Conservation (phyloP, 805 yeast genomes). For the Ogataea trehaloabstinens region DNA sequence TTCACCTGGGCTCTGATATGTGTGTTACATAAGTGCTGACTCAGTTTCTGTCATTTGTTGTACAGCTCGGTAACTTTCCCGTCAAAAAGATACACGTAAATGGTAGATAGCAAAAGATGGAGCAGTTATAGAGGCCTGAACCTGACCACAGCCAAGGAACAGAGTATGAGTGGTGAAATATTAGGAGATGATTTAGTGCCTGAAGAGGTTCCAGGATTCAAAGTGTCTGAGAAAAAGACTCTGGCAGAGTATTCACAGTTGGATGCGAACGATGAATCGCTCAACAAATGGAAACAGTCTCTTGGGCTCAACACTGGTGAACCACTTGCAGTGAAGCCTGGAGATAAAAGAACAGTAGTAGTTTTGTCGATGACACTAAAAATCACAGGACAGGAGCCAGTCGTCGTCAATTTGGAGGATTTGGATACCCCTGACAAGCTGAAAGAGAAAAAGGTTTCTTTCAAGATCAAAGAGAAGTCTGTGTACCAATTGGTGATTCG, state of each 20-base stretch:
- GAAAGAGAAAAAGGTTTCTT: slow-evolving; percentile 53
- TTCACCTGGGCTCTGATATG: no score
- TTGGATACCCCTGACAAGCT: slow-evolving; percentile 56
- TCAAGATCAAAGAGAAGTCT: slow-evolving; percentile 76
- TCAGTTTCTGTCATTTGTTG: no score
- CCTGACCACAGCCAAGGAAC: no score
- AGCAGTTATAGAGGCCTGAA: no score
- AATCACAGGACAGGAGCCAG: slow-evolving; percentile 66
- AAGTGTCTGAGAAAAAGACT: slow-evolving; percentile 68
- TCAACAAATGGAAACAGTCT: slow-evolving; percentile 89
- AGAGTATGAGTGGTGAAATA: no score
- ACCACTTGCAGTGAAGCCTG: slow-evolving; percentile 62
- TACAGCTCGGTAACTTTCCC: no score
- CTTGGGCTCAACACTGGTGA: slow-evolving; percentile 66
- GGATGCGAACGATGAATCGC: slow-evolving; percentile 88
- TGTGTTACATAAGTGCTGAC: no score
- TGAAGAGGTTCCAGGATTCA: slow-evolving; percentile 63
- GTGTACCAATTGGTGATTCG: slow-evolving; percentile 68
- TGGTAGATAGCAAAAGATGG: no score
- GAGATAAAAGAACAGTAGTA: slow-evolving; percentile 76
- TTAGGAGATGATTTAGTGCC: slow-evolving; percentile 57
- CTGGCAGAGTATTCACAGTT: slow-evolving; percentile 77
- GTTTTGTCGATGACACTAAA: slow-evolving; percentile 70
- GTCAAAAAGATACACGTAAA: no score
- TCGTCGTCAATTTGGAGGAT: slow-evolving; percentile 62